phyloP scores from a whole-genome alignment of 164 flowering plant species.

The Nelumbo lutea region DNA sequence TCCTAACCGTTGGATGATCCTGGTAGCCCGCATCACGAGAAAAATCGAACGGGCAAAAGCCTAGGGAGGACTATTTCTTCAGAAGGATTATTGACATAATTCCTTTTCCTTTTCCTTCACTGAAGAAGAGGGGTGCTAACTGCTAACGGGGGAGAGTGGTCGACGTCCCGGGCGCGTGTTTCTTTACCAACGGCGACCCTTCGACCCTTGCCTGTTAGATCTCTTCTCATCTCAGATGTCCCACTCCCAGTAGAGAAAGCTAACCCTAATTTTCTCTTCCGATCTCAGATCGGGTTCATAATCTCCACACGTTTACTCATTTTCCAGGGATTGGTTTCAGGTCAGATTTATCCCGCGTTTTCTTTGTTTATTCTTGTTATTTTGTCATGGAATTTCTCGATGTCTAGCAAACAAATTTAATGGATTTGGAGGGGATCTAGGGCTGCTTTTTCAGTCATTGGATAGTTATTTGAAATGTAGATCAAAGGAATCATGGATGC shows the following conservation, averaged over 20 bases:
- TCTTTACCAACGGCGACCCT: not conserved
- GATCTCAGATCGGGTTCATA: not conserved
- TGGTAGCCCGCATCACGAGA: too few species aligned
- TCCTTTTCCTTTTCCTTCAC: too few species aligned
- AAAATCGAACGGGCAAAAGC: too few species aligned
- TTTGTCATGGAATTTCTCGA: not conserved
- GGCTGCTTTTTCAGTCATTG: not conserved
- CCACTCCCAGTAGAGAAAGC: not conserved
- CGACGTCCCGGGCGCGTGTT: not conserved
- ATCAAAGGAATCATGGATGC: not conserved
- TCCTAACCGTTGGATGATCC: too few species aligned
- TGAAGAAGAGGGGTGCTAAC: too few species aligned
- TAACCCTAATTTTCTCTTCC: not conserved
- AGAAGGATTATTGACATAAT: too few species aligned
- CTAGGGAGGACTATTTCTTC: too few species aligned
- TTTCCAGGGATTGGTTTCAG: not conserved
- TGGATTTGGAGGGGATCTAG: not conserved
- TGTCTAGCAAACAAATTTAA: not conserved
- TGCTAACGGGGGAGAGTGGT: not conserved
- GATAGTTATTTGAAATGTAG: not conserved
- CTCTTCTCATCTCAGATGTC: not conserved
- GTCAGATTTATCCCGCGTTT: not conserved
- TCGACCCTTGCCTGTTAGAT: not conserved
- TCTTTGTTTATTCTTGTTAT: not conserved
- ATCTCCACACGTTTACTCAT: not conserved